Evolutionary conservation across 2,329 filamentous ascomycete genomes (phyloP).

Genomic region (Calonectria naviculata): DNA sequence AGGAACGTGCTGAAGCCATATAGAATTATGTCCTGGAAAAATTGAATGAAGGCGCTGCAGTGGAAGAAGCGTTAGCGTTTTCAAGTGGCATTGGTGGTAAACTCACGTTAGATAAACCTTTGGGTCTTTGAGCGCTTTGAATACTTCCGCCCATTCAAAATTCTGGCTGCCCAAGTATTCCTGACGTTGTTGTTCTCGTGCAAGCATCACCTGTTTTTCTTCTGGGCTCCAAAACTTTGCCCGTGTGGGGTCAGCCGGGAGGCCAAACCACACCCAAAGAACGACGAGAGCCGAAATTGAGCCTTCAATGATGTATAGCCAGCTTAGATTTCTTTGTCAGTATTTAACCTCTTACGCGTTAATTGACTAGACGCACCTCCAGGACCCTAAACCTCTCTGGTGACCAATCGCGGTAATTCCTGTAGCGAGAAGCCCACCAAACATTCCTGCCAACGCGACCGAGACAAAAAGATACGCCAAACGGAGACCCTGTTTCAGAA

Average conservation of each 20-base stretch:
- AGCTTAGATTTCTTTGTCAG: neutral
- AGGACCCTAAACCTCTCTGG: neutral
- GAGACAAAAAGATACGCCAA: neutral
- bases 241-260: conserved; percentile 58
- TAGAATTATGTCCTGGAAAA: conserved; percentile 62
- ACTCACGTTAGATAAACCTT: conserved; percentile 61
- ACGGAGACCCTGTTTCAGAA: neutral
- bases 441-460: neutral
- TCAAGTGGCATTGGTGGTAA: neutral
- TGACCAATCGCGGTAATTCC: conserved; percentile 6
- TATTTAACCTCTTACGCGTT: too few species aligned
- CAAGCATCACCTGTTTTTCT: conserved; percentile 61
- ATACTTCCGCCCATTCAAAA: conserved; percentile 63
- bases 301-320: conserved; percentile 59
- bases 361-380: neutral
- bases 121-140: conserved; percentile 57
- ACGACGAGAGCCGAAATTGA: conserved; percentile 55
- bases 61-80: neutral
- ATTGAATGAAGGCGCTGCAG: conserved; percentile 54
- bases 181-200: conserved; percentile 55
- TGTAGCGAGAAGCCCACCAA: neutral
- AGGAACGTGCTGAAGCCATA: conserved; percentile 70
- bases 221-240: conserved; percentile 61
- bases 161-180: conserved; percentile 61
- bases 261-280: conserved; percentile 55